phyloP scores from a whole-genome alignment of 1,284 basidiomycete species.

The Ustilago bromivora region DNA sequence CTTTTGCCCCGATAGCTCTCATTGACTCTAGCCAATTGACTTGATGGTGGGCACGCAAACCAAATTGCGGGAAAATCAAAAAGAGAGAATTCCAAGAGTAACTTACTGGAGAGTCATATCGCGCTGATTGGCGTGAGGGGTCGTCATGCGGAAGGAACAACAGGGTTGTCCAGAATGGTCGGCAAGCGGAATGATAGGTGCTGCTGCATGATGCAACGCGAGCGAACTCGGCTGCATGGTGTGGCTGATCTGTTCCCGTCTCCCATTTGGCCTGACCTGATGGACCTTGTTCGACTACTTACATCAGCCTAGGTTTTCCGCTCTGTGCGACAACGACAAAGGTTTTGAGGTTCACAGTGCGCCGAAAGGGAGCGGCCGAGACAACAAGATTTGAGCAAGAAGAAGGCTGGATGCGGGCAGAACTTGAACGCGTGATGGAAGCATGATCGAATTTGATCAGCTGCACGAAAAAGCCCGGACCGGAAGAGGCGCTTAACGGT shows the following conservation, averaged over 20 bases:
- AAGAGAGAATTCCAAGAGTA: neutral
- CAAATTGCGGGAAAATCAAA: neutral
- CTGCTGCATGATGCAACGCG: constrained; percentile 10
- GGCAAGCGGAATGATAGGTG: neutral
- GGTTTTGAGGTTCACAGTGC: neutral
- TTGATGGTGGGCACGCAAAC: neutral
- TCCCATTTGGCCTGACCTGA: neutral
- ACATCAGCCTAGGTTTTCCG: neutral
- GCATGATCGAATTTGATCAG: neutral
- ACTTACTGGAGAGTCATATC: constrained; percentile 1
- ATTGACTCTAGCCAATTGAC: too few species aligned
- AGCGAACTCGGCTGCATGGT: constrained; percentile 12
- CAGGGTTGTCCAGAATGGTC: neutral
- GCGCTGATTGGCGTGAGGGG: neutral
- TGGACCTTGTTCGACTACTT: neutral
- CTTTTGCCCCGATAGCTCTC: too few species aligned
- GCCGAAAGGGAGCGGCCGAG: neutral
- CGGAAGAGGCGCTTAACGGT: constrained; percentile 13
- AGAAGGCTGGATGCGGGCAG: neutral
- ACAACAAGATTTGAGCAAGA: neutral
- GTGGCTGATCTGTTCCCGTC: constrained; percentile 12
- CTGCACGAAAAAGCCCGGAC: neutral
- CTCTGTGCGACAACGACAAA: neutral
- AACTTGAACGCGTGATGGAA: neutral
- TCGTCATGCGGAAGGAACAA: neutral